These are phyloP conservation scores for Rhizomucor pusillus DNA, from an alignment of 371 early-diverging fungal genomes.

Conservation along the genomic window DNA sequence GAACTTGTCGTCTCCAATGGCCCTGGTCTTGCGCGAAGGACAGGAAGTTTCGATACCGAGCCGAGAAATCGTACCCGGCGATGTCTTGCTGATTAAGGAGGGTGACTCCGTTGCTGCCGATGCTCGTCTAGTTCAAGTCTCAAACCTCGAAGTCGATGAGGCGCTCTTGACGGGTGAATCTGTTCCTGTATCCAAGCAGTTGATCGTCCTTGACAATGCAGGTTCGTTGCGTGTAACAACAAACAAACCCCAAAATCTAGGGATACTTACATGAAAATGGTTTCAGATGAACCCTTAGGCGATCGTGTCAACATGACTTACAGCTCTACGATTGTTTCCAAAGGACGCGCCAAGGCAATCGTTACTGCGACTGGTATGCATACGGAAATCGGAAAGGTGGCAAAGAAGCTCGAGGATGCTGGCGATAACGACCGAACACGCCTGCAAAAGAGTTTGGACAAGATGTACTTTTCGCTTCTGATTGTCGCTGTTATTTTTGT, in stretches of 20 bases:
- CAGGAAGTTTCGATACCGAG: slow-evolving; percentile 59
- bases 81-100: slow-evolving; percentile 81
- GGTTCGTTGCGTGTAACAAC: slow-evolving; percentile 13
- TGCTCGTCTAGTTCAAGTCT: slow-evolving; percentile 69
- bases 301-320: slow-evolving; percentile 63
- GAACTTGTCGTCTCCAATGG: slow-evolving; percentile 74
- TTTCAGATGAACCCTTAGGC: slow-evolving; percentile 30
- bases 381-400: slow-evolving; percentile 89
- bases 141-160: slow-evolving; percentile 84
- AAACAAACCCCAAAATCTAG: neutral
- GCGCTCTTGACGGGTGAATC: slow-evolving; percentile 86
- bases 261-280: neutral
- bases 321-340: slow-evolving; percentile 51
- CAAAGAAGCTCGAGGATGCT: slow-evolving; percentile 70
- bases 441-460: slow-evolving; percentile 71
- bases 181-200: slow-evolving; percentile 64
- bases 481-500: slow-evolving; percentile 39
- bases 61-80: slow-evolving; percentile 81
- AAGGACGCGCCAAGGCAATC: slow-evolving; percentile 51
- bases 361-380: slow-evolving; percentile 77
- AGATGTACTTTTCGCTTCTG: slow-evolving; percentile 65
- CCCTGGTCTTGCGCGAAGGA: slow-evolving; percentile 80
- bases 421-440: slow-evolving; percentile 61
- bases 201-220: slow-evolving; percentile 17
- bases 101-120: slow-evolving; percentile 90